Evolutionary conservation across 2,329 filamentous ascomycete species (phyloP), one percentile per base, ranked within the genome.

Genomic region (Sporothrix curviconia): DNA sequence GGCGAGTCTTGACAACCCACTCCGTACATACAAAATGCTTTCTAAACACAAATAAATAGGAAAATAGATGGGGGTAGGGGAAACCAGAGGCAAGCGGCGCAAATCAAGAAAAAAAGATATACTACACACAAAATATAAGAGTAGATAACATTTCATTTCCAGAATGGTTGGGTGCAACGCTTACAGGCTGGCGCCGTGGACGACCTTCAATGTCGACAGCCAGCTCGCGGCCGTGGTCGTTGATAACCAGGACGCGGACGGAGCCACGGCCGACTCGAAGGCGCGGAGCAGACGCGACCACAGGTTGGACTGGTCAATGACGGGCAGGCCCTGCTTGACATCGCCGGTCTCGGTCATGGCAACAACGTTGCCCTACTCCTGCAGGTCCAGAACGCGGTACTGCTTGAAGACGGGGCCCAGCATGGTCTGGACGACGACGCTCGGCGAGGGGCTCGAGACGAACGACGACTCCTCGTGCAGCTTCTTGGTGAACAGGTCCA

Each of bases 401-500:
- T 97, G 94, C 90, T 97, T 97, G 90, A 97, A 96, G 80, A 97
- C 86, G 64, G 94, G 94, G 68, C 92, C 94, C 66, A 95, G 89
- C 91, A 99, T 97, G 80, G 92, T 97, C 87, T 99, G 94, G 70
- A 99, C 92, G 64, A 97, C 85, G 61, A 99, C 94, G 67, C 90
- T 96, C 67, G 92, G 92, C 65, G 89, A 90, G 64, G 94, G 94
- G 87, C 95, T 95, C 78, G 90, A 92, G 79, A 97, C 86, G 79
- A 96, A 96, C 69, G 88, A 92, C 58, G 90, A 96, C 87, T 99
- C 94, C 81, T 99, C 94, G 72, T 97, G 91, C 65, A 99, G 85
- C 81, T 97, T 90, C 84, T 96, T 95, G 83, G 92, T 96, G 90
- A 99, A 99, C 71, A 99, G 89, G 77, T 99, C 94, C 67, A 99